phyloP scores from a whole-genome alignment of 257 asterid genomes.

The Capsicum baccatum region DNA sequence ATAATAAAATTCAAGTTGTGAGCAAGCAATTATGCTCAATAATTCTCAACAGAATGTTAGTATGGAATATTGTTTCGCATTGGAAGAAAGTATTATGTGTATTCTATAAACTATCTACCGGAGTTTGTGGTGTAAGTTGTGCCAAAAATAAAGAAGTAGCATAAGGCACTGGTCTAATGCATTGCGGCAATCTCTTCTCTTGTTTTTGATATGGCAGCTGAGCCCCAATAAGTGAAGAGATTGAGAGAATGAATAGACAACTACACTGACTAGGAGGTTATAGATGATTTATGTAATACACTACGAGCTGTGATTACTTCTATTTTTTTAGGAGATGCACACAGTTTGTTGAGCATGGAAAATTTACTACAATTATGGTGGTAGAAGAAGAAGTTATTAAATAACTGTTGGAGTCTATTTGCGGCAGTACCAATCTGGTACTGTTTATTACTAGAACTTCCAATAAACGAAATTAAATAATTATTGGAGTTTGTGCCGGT shows the following conservation, averaged over 20 bases:
- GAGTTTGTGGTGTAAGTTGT: neutral
- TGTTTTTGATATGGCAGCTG: neutral
- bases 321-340: neutral
- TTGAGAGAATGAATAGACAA: conserved; percentile 14
- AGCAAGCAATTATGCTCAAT: no score
- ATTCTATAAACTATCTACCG: neutral
- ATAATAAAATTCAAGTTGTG: no score
- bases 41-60: neutral
- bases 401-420: neutral
- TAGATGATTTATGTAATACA: neutral
- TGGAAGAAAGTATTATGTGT: conserved; percentile 12
- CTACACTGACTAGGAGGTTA: neutral
- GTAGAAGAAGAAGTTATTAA: neutral
- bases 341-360: neutral
- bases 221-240: neutral
- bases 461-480: neutral
- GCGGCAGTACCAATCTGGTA: neutral
- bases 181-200: neutral
- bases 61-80: neutral
- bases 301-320: neutral
- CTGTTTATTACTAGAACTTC: neutral
- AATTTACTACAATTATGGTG: neutral
- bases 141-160: neutral
- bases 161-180: neutral
- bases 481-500: neutral